These are phyloP conservation scores for Seiridium unicorne DNA, from an alignment of 2,329 filamentous ascomycete genomes.

Conservation along the genomic window DNA sequence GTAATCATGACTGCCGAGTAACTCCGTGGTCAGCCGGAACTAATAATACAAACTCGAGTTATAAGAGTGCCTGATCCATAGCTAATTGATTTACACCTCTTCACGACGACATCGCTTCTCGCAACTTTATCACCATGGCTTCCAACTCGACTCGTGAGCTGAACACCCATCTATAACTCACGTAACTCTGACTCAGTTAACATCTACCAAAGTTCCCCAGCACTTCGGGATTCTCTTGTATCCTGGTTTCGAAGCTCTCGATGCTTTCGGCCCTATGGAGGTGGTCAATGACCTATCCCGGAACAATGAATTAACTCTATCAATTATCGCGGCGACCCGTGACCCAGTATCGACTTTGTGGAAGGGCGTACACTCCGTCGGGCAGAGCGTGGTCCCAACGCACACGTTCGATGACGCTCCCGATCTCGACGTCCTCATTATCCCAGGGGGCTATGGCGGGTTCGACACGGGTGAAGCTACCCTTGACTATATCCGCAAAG, in stretches of 20 bases:
- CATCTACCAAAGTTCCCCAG: neutral
- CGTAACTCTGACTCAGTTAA: neutral
- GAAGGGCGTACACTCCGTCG: constrained; percentile 2
- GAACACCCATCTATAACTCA: neutral
- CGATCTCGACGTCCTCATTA: constrained; percentile 33
- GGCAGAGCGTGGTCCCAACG: constrained; percentile 21
- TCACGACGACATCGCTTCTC: neutral
- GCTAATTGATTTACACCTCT: neutral
- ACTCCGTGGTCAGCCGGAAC: neutral
- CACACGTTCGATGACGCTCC: constrained; percentile 33
- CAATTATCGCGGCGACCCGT: neutral
- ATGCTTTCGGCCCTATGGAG: constrained; percentile 5
- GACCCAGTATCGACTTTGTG: constrained; percentile 1
- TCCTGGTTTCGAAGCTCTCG: constrained; percentile 5
- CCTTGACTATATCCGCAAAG: constrained; percentile 38
- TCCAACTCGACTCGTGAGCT: neutral
- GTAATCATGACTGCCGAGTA: neutral
- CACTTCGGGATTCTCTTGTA: neutral
- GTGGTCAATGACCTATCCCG: neutral
- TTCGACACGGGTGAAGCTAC: constrained; percentile 23
- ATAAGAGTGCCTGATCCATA: neutral
- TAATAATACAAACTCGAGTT: neutral
- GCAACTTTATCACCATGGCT: neutral
- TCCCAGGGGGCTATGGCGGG: constrained; percentile 36
- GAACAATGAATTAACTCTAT: neutral